phyloP scores from a whole-genome alignment of 257 asterid genomes.

The Penstemon eatonii region DNA sequence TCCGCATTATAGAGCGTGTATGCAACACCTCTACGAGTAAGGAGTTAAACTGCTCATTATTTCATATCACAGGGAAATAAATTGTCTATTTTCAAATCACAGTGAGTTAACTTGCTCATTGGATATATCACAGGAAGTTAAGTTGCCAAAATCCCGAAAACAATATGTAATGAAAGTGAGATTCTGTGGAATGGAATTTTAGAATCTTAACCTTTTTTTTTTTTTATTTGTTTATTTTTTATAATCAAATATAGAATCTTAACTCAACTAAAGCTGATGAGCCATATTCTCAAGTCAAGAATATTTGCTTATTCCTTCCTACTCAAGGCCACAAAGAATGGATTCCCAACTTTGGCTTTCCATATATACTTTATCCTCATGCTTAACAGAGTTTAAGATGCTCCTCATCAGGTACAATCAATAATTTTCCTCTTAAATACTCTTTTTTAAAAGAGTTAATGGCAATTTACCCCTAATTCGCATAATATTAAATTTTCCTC shows the following conservation, averaged over 20 bases:
- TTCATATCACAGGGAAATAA: too few species aligned
- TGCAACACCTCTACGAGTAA: too few species aligned
- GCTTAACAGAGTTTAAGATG: conserved; percentile 48
- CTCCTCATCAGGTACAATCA: conserved; percentile 36
- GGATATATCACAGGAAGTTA: too few species aligned
- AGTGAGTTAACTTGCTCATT: too few species aligned
- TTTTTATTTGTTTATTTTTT: too few species aligned
- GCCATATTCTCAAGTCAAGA: conserved; percentile 75
- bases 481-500: too few species aligned
- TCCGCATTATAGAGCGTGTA: too few species aligned
- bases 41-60: too few species aligned
- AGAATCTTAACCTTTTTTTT: background rate
- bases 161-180: conserved; percentile 29
- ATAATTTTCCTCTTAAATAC: conserved; percentile 30
- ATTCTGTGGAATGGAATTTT: conserved; percentile 61
- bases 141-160: background rate
- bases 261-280: conserved; percentile 56
- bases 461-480: too few species aligned
- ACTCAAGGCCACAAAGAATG: conserved; percentile 66
- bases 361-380: conserved; percentile 30
- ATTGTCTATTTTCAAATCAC: too few species aligned
- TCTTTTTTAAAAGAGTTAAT: background rate
- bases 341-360: conserved; percentile 44
- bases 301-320: conserved; percentile 50
- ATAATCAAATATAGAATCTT: conserved; percentile 36